Evolutionary conservation across 2,329 filamentous ascomycete genomes (phyloP).

Genomic region (Colletotrichum chrysophilum): DNA sequence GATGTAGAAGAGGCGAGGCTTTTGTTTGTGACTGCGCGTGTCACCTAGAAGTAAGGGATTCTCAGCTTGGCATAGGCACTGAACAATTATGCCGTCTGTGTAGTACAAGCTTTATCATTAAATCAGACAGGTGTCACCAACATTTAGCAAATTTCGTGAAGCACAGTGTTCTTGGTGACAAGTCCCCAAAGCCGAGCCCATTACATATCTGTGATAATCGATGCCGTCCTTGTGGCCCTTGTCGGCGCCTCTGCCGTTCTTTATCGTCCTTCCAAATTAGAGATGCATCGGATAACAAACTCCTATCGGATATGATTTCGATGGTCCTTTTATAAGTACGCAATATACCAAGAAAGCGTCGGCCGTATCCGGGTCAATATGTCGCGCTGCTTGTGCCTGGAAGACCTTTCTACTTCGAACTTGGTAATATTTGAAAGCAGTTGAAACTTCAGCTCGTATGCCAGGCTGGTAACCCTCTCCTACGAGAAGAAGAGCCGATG

Average conservation of each 20-base stretch:
- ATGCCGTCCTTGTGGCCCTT: background rate
- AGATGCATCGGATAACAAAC: too few relatives aligned
- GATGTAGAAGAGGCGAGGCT: background rate
- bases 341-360: too few relatives aligned
- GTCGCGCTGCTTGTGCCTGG: too few relatives aligned
- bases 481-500: accelerated
- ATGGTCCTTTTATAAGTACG: too few relatives aligned
- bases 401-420: too few relatives aligned
- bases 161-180: background rate
- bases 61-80: background rate
- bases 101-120: background rate
- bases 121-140: background rate
- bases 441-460: too few relatives aligned
- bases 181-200: background rate
- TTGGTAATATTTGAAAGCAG: too few relatives aligned
- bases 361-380: too few relatives aligned
- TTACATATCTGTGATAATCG: accelerated
- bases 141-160: background rate
- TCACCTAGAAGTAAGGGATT: background rate
- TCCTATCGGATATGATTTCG: too few relatives aligned
- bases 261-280: background rate
- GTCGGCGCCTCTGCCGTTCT: background rate
- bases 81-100: background rate
- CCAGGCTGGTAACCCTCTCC: accelerated
- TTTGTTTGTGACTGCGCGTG: background rate